phyloP scores from a whole-genome alignment of 306 rosid genomes.

The Malus sylvestris region DNA sequence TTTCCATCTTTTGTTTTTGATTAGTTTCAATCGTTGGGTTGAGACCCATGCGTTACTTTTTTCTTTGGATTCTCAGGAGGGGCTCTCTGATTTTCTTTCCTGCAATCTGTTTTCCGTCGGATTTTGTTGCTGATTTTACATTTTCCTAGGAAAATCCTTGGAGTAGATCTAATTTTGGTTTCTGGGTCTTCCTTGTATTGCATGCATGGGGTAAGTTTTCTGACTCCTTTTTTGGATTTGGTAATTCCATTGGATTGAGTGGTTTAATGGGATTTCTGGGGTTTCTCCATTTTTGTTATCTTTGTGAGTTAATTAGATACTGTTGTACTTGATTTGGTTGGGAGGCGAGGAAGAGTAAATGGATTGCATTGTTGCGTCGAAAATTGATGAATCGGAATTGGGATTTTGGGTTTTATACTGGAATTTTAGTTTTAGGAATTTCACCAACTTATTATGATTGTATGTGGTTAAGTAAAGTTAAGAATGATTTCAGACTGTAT shows the following conservation, averaged over 20 bases:
- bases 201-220: slow-evolving; percentile 58
- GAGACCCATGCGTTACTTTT: neutral
- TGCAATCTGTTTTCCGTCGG: slow-evolving; percentile 18
- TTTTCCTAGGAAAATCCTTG: slow-evolving; percentile 9
- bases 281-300: neutral
- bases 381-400: neutral
- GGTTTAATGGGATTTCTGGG: neutral
- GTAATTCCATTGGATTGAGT: neutral
- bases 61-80: slow-evolving; percentile 16
- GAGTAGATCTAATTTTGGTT: slow-evolving; percentile 19
- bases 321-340: neutral
- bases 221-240: slow-evolving; percentile 12
- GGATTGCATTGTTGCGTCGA: neutral
- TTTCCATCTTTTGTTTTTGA: neutral
- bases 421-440: slow-evolving; percentile 7
- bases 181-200: slow-evolving; percentile 18
- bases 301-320: neutral
- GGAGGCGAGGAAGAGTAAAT: neutral
- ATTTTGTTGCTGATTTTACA: slow-evolving; percentile 8
- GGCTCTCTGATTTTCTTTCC: slow-evolving; percentile 22
- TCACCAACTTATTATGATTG: neutral
- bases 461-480: neutral
- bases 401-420: neutral
- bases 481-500: neutral
- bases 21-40: neutral